Conservation (phyloP, 2,329 filamentous ascomycete genomes). For the Fusarium chaquense region DNA sequence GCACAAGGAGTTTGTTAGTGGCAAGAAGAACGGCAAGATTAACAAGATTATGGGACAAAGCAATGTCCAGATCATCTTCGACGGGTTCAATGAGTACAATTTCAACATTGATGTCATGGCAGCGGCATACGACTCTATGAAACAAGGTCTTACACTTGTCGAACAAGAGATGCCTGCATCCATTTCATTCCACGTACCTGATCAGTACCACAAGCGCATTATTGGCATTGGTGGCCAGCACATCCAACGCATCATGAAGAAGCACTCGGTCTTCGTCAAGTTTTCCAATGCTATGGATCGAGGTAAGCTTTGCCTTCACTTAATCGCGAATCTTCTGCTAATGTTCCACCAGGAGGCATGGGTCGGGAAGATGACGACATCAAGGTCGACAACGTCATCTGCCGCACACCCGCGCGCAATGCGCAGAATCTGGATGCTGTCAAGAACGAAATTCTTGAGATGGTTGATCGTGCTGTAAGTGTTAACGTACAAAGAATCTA, state of each 20-base stretch:
- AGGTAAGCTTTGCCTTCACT: slow-evolving; percentile 59
- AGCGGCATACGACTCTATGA: slow-evolving; percentile 91
- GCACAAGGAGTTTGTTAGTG: slow-evolving; percentile 99
- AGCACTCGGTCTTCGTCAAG: slow-evolving; percentile 99
- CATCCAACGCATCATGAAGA: slow-evolving; percentile 99
- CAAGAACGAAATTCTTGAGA: slow-evolving; percentile 98
- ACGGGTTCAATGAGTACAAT: slow-evolving; percentile 99
- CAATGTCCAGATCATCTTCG: slow-evolving; percentile 99
- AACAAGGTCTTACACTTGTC: slow-evolving; percentile 89
- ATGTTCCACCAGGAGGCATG: slow-evolving; percentile 65
- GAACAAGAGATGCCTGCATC: slow-evolving; percentile 99
- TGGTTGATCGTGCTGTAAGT: slow-evolving; percentile 93
- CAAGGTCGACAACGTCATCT: slow-evolving; percentile 99
- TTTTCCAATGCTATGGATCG: slow-evolving; percentile 99
- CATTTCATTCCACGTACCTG: slow-evolving; percentile 98
- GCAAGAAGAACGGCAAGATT: slow-evolving; percentile 99
- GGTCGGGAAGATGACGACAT: slow-evolving; percentile 97
- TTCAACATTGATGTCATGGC: slow-evolving; percentile 99
- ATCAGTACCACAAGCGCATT: slow-evolving; percentile 99
- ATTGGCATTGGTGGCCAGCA: slow-evolving; percentile 98
- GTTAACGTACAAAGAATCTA: neutral
- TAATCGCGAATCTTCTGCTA: slow-evolving; percentile 36
- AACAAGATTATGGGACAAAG: slow-evolving; percentile 99
- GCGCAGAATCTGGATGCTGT: slow-evolving; percentile 96
- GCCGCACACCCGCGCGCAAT: slow-evolving; percentile 95